Conservation (phyloP, 2,329 filamentous ascomycete genomes). For the Colletotrichum higginsianum region DNA sequence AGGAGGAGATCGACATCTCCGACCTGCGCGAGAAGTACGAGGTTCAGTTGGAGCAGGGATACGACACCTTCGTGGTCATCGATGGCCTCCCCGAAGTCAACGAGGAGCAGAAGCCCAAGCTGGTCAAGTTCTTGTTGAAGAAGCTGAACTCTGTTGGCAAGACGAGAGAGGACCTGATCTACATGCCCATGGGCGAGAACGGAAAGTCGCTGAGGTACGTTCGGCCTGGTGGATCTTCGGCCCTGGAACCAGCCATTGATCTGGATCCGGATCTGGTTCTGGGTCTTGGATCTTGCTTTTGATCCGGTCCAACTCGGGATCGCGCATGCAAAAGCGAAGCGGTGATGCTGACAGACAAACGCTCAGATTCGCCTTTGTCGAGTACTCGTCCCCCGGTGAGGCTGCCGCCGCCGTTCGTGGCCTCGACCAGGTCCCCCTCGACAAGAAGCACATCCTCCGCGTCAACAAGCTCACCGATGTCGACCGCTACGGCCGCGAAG, state of each 20-base stretch:
- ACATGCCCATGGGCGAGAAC: slow-evolving; percentile 93
- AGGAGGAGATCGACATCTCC: slow-evolving; percentile 94
- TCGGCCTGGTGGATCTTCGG: slow-evolving; percentile 27
- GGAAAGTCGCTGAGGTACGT: slow-evolving; percentile 88
- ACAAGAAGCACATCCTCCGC: slow-evolving; percentile 95
- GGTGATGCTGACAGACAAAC: slow-evolving; percentile 28
- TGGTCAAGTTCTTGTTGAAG: slow-evolving; percentile 95
- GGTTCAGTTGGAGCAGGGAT: slow-evolving; percentile 94
- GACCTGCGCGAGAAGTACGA: slow-evolving; percentile 96
- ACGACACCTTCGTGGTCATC: slow-evolving; percentile 96
- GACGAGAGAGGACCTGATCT: slow-evolving; percentile 88
- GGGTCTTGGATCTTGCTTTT: neutral
- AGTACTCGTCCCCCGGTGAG: slow-evolving; percentile 92
- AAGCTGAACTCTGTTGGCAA: slow-evolving; percentile 90
- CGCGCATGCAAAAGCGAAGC: neutral
- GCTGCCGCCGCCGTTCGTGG: slow-evolving; percentile 90
- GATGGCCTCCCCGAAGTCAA: slow-evolving; percentile 93
- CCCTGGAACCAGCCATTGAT: neutral
- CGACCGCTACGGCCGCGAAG: slow-evolving; percentile 95
- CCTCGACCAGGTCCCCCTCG: slow-evolving; percentile 88
- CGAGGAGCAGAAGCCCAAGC: slow-evolving; percentile 92
- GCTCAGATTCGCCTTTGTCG: slow-evolving; percentile 92
- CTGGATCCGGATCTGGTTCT: neutral
- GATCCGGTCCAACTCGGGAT: neutral
- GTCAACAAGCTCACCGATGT: slow-evolving; percentile 99